phyloP scores from a whole-genome alignment of 768 basidiomycete species.

The Calocybe indica region DNA sequence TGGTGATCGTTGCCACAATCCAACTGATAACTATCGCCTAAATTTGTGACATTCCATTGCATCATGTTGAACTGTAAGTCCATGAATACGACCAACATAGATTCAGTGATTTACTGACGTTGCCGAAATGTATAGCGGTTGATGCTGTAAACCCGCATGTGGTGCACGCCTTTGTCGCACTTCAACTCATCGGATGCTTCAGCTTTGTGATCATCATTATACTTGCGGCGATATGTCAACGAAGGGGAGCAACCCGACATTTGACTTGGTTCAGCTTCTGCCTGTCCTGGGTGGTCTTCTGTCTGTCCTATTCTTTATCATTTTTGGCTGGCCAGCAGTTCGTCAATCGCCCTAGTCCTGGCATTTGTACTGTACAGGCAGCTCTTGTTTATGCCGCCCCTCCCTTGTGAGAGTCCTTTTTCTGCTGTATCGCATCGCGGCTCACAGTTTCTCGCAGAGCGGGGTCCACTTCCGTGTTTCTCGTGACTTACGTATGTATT shows the following conservation, averaged over 20 bases:
- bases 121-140: neutral
- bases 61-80: too few relatives aligned
- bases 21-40: too few relatives aligned
- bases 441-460: slow-evolving; percentile 11
- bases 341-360: slow-evolving; percentile 11
- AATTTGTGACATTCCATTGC: too few relatives aligned
- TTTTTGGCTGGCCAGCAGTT: slow-evolving; percentile 26
- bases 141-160: neutral
- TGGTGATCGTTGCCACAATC: too few relatives aligned
- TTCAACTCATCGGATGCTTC: slow-evolving; percentile 22
- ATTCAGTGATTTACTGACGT: too few relatives aligned
- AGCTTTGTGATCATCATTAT: slow-evolving; percentile 18
- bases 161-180: slow-evolving; percentile 20
- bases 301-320: slow-evolving; percentile 27
- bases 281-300: slow-evolving; percentile 28
- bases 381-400: slow-evolving; percentile 27
- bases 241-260: slow-evolving; percentile 18
- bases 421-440: neutral
- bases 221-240: slow-evolving; percentile 19
- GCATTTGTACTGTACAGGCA: slow-evolving; percentile 24
- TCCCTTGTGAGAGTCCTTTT: slow-evolving; percentile 19
- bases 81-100: too few relatives aligned
- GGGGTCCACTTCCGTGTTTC: slow-evolving; percentile 16
- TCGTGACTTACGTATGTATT: slow-evolving; percentile 21
- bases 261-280: slow-evolving; percentile 30